Conservation (phyloP, 768 basidiomycete genomes). For the Cystobasidium tubakii region DNA sequence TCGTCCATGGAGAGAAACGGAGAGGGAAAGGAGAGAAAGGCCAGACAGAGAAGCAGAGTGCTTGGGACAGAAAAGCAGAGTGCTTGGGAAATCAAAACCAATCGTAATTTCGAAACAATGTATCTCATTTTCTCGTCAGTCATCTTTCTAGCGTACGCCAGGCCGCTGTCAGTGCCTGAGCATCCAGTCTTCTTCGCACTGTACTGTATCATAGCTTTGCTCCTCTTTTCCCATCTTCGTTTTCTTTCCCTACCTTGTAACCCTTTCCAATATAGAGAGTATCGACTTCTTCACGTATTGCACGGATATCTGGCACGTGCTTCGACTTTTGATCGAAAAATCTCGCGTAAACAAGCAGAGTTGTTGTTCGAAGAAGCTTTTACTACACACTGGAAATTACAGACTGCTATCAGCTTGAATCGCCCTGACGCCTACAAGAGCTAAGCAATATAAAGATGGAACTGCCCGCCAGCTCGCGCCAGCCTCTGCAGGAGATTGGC, state of each 20-base stretch:
- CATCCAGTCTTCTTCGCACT: background rate
- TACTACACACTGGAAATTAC: background rate
- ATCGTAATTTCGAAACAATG: background rate
- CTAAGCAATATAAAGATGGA: background rate
- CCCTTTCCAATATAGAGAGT: background rate
- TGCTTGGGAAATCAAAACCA: background rate
- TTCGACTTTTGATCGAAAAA: background rate
- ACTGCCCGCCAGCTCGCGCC: background rate
- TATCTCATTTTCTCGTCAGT: background rate
- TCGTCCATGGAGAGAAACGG: too few species aligned
- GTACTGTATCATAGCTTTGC: background rate
- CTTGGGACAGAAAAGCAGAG: too few species aligned
- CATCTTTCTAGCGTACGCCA: too few species aligned
- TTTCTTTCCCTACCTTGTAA: background rate
- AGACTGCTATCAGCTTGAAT: too few species aligned
- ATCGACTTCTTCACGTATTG: too few species aligned
- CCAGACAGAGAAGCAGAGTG: too few species aligned
- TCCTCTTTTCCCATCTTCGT: background rate
- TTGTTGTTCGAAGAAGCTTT: background rate
- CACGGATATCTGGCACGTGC: background rate
- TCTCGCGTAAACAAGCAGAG: background rate
- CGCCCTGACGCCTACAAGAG: too few species aligned
- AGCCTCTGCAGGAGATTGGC: conserved; percentile 11
- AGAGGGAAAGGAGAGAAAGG: too few species aligned
- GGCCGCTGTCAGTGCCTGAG: too few species aligned